Evolutionary conservation across 139 green algal genomes (phyloP), one percentile per base, ranked within the genome.

Genomic region (Coelastrella sp.): DNA sequence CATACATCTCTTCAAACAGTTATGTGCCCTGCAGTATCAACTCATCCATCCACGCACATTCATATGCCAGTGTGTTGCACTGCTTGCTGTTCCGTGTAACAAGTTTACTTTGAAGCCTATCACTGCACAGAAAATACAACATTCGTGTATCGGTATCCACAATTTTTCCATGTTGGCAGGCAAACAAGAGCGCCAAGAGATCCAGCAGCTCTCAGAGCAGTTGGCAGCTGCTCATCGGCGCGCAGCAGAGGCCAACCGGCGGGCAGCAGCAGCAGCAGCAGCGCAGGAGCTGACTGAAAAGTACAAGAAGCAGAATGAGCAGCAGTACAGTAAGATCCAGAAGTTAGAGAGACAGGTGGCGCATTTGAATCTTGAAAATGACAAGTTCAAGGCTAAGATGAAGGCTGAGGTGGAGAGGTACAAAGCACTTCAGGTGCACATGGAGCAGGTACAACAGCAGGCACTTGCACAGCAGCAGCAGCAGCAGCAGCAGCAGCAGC

Each of bases 201-300:
- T 89, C 20, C 84, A 75, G n/a, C 24, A 80, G 15, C 66, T 82
- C 20, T 27, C n/a, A 10, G 22, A 89, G 19, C 82, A 76, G 82
- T 22, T 66, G 10, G 25, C 59, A 68, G 60, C 82, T 68, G 82
- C 60, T 61, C 60, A 75, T 24, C 60, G 59, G 49, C 22, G 82
- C 58, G 61, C n/a, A 61, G 66, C 83, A 15, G 24, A 58, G 24
- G 83, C 66, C 56, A 59, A 89, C 60, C 20, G 19, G 25, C 17
- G 49, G 22, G 68, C 59, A 82, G 84, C 84, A 89, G 70, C 65
- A 72, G 84, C 84, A 68, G 84, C 84, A 68, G 49, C 25, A 59
- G 70, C 70, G 73, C 82, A 75, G 82, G 24, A 75, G 60, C 60
- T 14, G 12, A 60, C 24, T 22, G 61, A 89, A 19, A 14, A 80